These are phyloP conservation scores for Ophiostoma perfectum DNA, from an alignment of 2,329 filamentous ascomycete species.

Conservation along the genomic window DNA sequence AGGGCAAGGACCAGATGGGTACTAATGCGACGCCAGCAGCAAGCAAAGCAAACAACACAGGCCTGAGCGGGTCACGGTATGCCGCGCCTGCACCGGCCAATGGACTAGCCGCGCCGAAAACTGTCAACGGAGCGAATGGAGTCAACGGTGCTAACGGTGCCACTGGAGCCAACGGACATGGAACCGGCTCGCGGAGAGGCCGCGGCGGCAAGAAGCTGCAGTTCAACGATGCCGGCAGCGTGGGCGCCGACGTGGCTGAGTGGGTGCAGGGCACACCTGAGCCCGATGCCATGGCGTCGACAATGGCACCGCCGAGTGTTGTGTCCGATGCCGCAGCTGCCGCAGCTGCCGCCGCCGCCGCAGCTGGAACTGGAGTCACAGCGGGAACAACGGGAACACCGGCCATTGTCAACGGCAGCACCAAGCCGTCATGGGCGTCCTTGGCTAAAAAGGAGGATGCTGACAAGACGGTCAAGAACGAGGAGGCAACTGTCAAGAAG, in stretches of 20 bases:
- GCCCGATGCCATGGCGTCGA: constrained; percentile 17
- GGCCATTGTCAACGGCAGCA: background rate
- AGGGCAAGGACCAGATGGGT: constrained; percentile 44
- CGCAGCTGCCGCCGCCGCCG: constrained; percentile 38
- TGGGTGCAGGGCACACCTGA: constrained; percentile 27
- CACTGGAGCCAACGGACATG: background rate
- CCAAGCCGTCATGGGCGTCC: constrained; percentile 8
- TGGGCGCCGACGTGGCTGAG: constrained; percentile 26
- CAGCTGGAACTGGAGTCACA: constrained; percentile 19
- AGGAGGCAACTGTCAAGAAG: constrained; percentile 21
- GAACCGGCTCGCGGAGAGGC: background rate
- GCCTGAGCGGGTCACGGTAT: constrained; percentile 24
- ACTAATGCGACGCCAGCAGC: too few relatives aligned
- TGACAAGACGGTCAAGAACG: constrained; percentile 7
- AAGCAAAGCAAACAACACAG: background rate
- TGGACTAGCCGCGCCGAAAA: background rate
- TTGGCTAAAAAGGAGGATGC: constrained; percentile 12
- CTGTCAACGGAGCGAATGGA: background rate
- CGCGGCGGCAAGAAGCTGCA: constrained; percentile 16
- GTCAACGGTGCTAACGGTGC: background rate
- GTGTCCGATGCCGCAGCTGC: constrained; percentile 32
- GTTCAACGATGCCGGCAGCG: constrained; percentile 26
- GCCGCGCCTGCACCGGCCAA: constrained; percentile 8
- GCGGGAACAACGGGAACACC: background rate
- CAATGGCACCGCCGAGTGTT: constrained; percentile 29